Conservation (phyloP, 2,329 filamentous ascomycete genomes). For the Xylaria sp. region DNA sequence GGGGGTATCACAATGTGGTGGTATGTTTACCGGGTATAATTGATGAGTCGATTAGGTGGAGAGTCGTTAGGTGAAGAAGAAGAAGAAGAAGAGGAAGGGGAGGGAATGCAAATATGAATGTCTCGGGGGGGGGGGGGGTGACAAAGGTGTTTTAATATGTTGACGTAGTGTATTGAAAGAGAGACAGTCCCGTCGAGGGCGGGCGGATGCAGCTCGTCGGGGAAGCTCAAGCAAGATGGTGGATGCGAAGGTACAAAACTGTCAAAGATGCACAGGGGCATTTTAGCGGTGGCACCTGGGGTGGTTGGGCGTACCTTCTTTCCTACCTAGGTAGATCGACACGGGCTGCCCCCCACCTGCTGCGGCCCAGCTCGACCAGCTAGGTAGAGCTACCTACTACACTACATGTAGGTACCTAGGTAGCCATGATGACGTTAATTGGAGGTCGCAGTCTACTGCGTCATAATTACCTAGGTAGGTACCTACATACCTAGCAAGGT, state of each 20-base stretch:
- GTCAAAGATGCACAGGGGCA: not conserved
- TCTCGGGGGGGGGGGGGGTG: not conserved
- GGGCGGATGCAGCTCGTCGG: not conserved
- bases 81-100: not conserved
- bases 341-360: slow-evolving; percentile 5
- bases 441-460: slow-evolving; percentile 18
- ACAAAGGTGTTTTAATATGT: not conserved
- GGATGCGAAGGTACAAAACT: not conserved
- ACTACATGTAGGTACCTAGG: no score
- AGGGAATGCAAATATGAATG: not conserved
- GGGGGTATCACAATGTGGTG: not conserved
- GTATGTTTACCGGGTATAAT: not conserved
- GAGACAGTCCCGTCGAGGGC: not conserved
- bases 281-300: no score
- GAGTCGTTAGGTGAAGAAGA: no score
- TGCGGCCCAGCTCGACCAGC: slow-evolving; percentile 3
- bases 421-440: slow-evolving; percentile 23
- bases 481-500: not conserved
- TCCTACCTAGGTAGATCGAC: not conserved
- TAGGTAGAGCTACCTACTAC: slow-evolving; percentile 5
- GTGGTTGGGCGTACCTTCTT: not conserved
- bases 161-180: not conserved
- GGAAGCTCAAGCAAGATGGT: not conserved
- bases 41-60: not conserved
- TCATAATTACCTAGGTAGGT: slow-evolving; percentile 14